A percentile compares a stretch with the other conserved stretches of the same genome.
These are phyloP conservation scores for Durotheca rogersii DNA, from an alignment of 495 filamentous ascomycete genomes.

Conservation along the genomic window DNA sequence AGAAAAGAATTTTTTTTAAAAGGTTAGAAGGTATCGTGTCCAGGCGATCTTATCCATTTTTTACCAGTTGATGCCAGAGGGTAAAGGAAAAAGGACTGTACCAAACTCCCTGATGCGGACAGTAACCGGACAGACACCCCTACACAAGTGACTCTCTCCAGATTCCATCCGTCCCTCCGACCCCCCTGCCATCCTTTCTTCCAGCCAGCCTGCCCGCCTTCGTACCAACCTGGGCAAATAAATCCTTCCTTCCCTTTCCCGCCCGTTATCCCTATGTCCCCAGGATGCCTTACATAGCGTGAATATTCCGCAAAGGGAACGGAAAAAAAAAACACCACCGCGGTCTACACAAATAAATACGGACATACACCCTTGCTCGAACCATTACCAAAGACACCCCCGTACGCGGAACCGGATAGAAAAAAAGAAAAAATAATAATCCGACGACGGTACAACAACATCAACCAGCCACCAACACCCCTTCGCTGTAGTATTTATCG, in stretches of 20 bases:
- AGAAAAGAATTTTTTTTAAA: no score
- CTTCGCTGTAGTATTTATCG: slow-evolving; percentile 1
- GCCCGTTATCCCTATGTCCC: no score
- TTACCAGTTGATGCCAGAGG: slow-evolving; percentile 4
- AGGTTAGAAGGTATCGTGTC: background rate
- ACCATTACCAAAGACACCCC: no score
- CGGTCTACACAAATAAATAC: background rate
- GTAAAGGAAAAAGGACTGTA: no score
- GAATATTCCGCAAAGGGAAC: no score
- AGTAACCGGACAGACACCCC: background rate
- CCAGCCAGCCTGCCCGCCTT: no score
- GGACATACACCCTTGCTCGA: no score
- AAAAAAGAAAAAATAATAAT: background rate
- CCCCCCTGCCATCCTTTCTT: background rate
- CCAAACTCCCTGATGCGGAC: slow-evolving; percentile 31
- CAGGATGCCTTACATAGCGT: no score
- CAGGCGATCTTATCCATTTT: slow-evolving; percentile 2
- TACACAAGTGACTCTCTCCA: background rate
- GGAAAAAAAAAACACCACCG: no score
- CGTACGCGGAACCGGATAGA: no score
- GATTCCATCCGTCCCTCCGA: background rate
- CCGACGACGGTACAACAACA: slow-evolving; percentile 1
- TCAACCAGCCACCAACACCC: slow-evolving; percentile 3
- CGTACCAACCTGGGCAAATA: no score
- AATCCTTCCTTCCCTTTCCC: no score